A percentile compares a stretch with the other conserved stretches of the same genome.
Conservation (phyloP, 2,329 filamentous ascomycete genomes). For the Chrysoporthe deuterocubensis region DNA sequence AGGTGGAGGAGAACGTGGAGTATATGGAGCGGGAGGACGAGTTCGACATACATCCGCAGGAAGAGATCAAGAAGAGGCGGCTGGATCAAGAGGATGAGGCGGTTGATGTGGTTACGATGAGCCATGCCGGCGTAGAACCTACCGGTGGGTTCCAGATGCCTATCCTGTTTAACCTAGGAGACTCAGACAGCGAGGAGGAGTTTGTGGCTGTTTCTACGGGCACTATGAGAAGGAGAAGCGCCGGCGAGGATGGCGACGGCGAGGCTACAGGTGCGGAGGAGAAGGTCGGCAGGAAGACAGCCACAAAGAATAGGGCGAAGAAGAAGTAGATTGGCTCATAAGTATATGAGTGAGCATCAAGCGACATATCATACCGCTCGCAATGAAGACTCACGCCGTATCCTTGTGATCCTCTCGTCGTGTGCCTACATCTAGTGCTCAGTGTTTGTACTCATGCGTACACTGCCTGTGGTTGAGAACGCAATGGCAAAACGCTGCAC, state of each 20-base stretch:
- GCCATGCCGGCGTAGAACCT: constrained; percentile 65
- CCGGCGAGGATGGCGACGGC: constrained; percentile 72
- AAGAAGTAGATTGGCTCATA: constrained; percentile 37
- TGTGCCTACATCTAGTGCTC: not conserved
- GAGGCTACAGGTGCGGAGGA: constrained; percentile 53
- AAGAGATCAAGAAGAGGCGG: constrained; percentile 89
- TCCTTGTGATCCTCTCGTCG: not conserved
- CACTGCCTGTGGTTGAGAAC: not conserved
- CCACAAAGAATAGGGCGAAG: constrained; percentile 46
- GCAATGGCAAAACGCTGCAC: not conserved
- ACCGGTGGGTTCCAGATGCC: constrained; percentile 80
- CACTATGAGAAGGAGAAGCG: constrained; percentile 85
- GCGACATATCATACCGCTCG: not conserved
- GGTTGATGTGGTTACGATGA: constrained; percentile 84
- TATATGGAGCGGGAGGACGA: constrained; percentile 96
- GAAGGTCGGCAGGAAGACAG: constrained; percentile 47
- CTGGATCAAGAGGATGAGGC: constrained; percentile 92
- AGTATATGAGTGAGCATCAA: not conserved
- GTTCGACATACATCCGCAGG: constrained; percentile 95
- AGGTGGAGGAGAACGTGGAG: constrained; percentile 97
- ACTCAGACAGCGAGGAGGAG: constrained; percentile 96
- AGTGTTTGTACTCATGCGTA: not conserved
- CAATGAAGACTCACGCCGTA: constrained; percentile 1
- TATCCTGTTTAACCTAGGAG: constrained; percentile 87
- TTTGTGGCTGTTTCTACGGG: constrained; percentile 70